Conservation (phyloP, 2,329 filamentous ascomycete species). For the Lojkania enalia region DNA sequence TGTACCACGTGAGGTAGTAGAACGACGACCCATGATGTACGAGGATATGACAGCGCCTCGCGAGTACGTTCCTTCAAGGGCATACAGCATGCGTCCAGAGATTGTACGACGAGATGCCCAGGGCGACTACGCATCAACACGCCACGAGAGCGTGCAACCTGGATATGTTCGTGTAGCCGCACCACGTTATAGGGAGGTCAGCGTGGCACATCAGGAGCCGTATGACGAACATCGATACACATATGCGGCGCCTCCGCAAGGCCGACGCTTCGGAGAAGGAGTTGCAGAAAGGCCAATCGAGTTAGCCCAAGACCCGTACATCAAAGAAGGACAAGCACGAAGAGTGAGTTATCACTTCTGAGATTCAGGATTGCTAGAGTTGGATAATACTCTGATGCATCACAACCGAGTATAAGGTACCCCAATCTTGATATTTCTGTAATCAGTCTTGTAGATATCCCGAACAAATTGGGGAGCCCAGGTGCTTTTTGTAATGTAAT, state of each 20-base stretch:
- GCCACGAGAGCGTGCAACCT: slow-evolving; percentile 49
- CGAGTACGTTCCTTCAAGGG: slow-evolving; percentile 36
- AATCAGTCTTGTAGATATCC: too few relatives aligned
- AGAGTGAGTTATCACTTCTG: slow-evolving; percentile 44
- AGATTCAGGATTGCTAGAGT: slow-evolving; percentile 1
- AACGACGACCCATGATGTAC: slow-evolving; percentile 34
- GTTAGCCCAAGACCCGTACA: slow-evolving; percentile 32
- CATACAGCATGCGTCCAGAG: slow-evolving; percentile 47
- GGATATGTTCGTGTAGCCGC: slow-evolving; percentile 35
- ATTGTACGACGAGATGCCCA: slow-evolving; percentile 39
- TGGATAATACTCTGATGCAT: background rate
- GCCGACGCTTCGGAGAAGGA: slow-evolving; percentile 47
- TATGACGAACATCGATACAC: slow-evolving; percentile 39
- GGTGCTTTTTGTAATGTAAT: too few relatives aligned
- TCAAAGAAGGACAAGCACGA: slow-evolving; percentile 27
- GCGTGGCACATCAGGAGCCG: slow-evolving; percentile 44
- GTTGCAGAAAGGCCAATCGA: slow-evolving; percentile 26
- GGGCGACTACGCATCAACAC: slow-evolving; percentile 33
- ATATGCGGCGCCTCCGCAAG: slow-evolving; percentile 28
- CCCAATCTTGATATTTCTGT: too few relatives aligned
- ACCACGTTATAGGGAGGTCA: slow-evolving; percentile 46
- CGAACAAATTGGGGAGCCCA: too few relatives aligned
- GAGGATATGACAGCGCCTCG: slow-evolving; percentile 44
- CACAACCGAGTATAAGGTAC: too few relatives aligned
- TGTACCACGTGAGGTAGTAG: slow-evolving; percentile 27